Percentiles rank a stretch among this genome's conserved stretches.
These are phyloP conservation scores for Vitis hybrid DNA, from an alignment of 177 flowering plant genomes.

Conservation along the genomic window DNA sequence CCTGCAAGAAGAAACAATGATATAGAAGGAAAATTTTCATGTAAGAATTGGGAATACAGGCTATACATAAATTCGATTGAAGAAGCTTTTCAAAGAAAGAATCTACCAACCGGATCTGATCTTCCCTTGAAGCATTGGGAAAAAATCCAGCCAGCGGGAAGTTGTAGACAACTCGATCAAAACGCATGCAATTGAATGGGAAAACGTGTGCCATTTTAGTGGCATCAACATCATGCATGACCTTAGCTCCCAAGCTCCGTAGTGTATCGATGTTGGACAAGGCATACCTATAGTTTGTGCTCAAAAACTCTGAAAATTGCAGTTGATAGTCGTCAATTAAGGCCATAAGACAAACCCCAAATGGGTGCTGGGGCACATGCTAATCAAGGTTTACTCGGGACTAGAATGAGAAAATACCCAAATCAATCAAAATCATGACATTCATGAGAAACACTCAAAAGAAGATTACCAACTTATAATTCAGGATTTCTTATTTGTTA, in stretches of 20 bases:
- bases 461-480: neutral
- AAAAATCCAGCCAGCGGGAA: constrained; percentile 36
- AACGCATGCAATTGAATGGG: neutral
- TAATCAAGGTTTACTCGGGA: neutral
- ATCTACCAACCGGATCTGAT: neutral
- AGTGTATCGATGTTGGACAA: no score
- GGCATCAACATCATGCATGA: constrained; percentile 34
- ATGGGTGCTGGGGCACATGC: no score
- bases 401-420: neutral
- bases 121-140: neutral
- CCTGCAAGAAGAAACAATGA: no score
- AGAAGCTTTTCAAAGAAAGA: neutral
- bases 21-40: no score
- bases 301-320: no score
- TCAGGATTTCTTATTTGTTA: neutral
- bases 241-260: constrained; percentile 10
- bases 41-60: no score
- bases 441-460: no score
- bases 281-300: no score
- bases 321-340: no score
- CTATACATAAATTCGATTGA: no score
- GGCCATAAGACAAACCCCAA: neutral
- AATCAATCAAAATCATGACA: neutral
- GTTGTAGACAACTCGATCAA: constrained; percentile 32
- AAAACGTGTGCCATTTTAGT: constrained; percentile 12